A percentile compares a stretch with the other conserved stretches of the same genome.
Evolutionary conservation across 495 filamentous ascomycete genomes (phyloP).

Genomic region (Aspergillus kassunensis): DNA sequence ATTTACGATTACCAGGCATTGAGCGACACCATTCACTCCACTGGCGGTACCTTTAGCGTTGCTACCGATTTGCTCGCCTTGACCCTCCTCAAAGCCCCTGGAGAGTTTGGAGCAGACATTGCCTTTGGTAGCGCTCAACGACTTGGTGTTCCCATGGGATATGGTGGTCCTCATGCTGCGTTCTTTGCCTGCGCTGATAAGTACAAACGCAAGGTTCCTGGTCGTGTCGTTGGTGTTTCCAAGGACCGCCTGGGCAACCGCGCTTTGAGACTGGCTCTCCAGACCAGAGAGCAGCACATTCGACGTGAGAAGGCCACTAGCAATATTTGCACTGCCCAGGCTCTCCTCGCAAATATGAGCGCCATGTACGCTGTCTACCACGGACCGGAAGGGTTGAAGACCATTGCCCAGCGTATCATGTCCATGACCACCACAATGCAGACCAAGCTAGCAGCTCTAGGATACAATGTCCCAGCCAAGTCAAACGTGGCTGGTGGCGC

Average conservation of each 20-base stretch:
- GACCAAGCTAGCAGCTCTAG: constrained; percentile 59
- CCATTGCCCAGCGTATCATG: constrained; percentile 76
- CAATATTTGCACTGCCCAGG: constrained; percentile 98
- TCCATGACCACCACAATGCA: constrained; percentile 68
- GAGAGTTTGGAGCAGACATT: constrained; percentile 95
- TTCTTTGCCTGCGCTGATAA: constrained; percentile 95
- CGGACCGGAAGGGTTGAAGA: constrained; percentile 78
- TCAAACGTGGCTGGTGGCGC: constrained; percentile 50
- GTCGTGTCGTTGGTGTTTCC: constrained; percentile 86
- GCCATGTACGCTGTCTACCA: constrained; percentile 98
- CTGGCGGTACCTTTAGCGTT: constrained; percentile 79
- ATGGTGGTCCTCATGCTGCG: constrained; percentile 91
- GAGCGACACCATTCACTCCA: constrained; percentile 71
- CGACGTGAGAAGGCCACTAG: constrained; percentile 96
- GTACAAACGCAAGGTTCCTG: constrained; percentile 94
- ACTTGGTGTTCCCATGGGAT: constrained; percentile 91
- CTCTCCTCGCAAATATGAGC: constrained; percentile 93
- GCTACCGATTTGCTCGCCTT: constrained; percentile 90
- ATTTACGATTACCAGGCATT: constrained; percentile 71
- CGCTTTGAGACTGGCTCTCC: constrained; percentile 84
- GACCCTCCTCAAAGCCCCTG: constrained; percentile 85
- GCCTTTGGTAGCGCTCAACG: constrained; percentile 96
- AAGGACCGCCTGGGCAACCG: constrained; percentile 83
- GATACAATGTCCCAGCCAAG: constrained; percentile 57
- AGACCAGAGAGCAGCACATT: constrained; percentile 97